Conservation (phyloP, 2,329 filamentous ascomycete genomes). For the Sporothrix humicola region DNA sequence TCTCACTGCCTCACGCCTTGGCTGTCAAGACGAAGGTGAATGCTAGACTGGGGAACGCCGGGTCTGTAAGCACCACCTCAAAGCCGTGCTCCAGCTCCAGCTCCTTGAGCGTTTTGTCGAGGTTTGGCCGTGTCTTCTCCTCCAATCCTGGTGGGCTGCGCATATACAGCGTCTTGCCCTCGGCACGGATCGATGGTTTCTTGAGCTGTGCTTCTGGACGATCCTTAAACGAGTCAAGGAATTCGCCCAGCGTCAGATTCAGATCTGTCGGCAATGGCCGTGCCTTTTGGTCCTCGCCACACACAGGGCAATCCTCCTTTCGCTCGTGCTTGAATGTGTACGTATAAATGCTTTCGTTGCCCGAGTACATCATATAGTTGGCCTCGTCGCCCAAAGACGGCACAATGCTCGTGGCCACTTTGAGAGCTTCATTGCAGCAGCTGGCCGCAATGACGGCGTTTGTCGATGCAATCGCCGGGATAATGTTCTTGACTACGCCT, state of each 20-base stretch:
- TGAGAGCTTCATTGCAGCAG: conserved; percentile 96
- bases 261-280: conserved; percentile 75
- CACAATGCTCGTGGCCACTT: conserved; percentile 83
- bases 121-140: conserved; percentile 81
- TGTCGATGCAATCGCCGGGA: conserved; percentile 95
- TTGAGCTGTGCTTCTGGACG: conserved; percentile 91
- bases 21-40: conserved; percentile 63
- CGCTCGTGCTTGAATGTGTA: conserved; percentile 96
- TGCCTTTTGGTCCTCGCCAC: conserved; percentile 71
- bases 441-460: conserved; percentile 95
- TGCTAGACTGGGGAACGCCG: conserved; percentile 79
- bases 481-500: conserved; percentile 99
- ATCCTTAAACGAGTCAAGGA: conserved; percentile 82
- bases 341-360: conserved; percentile 93
- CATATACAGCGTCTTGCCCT: conserved; percentile 88
- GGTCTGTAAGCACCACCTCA: conserved; percentile 90
- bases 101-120: conserved; percentile 77
- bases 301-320: conserved; percentile 94
- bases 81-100: conserved; percentile 77
- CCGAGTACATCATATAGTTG: conserved; percentile 99
- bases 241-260: conserved; percentile 75
- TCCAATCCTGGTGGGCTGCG: conserved; percentile 81
- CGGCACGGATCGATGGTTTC: conserved; percentile 81
- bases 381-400: conserved; percentile 77
- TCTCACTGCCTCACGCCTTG: conserved; percentile 40